A percentile compares a stretch with the other conserved stretches of the same genome.
Conservation (phyloP, 768 basidiomycete species). For the Paxillus ammoniavirescens region DNA sequence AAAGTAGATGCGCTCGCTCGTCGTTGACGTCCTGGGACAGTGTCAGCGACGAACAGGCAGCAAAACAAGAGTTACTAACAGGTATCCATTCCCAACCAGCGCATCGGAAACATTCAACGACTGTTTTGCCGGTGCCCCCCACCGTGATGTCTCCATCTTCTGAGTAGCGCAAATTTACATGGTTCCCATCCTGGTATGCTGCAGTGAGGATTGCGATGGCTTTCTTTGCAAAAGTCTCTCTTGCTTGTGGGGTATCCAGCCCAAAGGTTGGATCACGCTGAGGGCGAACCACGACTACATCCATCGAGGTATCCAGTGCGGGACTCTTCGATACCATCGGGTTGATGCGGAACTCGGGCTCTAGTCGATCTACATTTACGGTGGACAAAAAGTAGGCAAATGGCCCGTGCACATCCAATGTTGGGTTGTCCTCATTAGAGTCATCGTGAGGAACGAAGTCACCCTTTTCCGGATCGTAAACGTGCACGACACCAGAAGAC, state of each 20-base stretch:
- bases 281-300: slow-evolving; percentile 78
- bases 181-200: slow-evolving; percentile 80
- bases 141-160: slow-evolving; percentile 39
- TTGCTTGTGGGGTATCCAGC: slow-evolving; percentile 41
- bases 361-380: slow-evolving; percentile 82
- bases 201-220: slow-evolving; percentile 51
- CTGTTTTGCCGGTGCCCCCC: slow-evolving; percentile 46
- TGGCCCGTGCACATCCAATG: slow-evolving; percentile 64
- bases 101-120: slow-evolving; percentile 79
- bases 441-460: slow-evolving; percentile 47
- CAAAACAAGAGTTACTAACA: slow-evolving; percentile 41
- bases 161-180: slow-evolving; percentile 60
- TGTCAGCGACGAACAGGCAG: slow-evolving; percentile 1
- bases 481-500: slow-evolving; percentile 42
- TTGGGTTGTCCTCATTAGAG: slow-evolving; percentile 30
- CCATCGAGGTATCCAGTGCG: slow-evolving; percentile 50
- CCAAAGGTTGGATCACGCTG: slow-evolving; percentile 50
- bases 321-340: slow-evolving; percentile 55
- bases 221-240: slow-evolving; percentile 52
- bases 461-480: slow-evolving; percentile 56
- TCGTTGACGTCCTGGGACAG: slow-evolving; percentile 54
- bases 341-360: slow-evolving; percentile 75
- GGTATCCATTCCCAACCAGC: slow-evolving; percentile 87
- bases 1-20: slow-evolving; percentile 65
- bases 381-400: slow-evolving; percentile 86